Percentiles rank a stretch among this genome's conserved stretches.
phyloP scores from a whole-genome alignment of 2,329 filamentous ascomycete species.

The Sporothrix mexicana region DNA sequence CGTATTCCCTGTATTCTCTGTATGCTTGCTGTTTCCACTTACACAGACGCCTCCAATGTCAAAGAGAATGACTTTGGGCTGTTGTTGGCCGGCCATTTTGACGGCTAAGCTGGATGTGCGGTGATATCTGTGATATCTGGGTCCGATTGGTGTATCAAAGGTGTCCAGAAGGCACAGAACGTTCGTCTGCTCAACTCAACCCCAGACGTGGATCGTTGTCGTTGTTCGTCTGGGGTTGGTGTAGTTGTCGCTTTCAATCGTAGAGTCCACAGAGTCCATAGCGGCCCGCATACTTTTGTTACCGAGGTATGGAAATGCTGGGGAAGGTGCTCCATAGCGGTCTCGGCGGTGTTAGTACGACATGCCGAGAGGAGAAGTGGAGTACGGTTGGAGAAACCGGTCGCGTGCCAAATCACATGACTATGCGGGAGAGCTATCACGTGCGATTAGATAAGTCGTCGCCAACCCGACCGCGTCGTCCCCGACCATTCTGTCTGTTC shows the following conservation, averaged over 20 bases:
- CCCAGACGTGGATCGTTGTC: conserved; percentile 12
- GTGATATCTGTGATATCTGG: too few species aligned
- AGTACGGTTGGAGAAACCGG: neutral
- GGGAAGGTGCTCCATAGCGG: conserved; percentile 8
- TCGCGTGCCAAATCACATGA: conserved; percentile 26
- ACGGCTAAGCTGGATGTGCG: neutral
- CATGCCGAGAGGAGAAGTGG: neutral
- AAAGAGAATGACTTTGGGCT: conserved; percentile 81
- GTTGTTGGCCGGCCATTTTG: conserved; percentile 52
- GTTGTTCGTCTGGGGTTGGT: conserved; percentile 36
- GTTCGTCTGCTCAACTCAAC: neutral
- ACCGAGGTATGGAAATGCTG: conserved; percentile 32
- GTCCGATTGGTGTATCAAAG: too few species aligned
- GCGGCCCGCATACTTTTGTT: conserved; percentile 27
- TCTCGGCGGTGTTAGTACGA: neutral
- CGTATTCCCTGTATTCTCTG: too few species aligned
- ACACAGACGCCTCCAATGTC: conserved; percentile 98
- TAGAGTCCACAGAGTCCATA: neutral
- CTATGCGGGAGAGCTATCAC: neutral
- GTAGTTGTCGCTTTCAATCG: conserved; percentile 39
- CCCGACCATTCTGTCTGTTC: conserved; percentile 43
- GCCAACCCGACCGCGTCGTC: conserved; percentile 39
- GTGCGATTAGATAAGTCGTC: conserved; percentile 25
- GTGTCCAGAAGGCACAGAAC: neutral
- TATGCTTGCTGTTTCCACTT: conserved; percentile 53